Evolutionary conservation across 805 yeast species (phyloP).

Genomic region (Barnettozyma californica): DNA sequence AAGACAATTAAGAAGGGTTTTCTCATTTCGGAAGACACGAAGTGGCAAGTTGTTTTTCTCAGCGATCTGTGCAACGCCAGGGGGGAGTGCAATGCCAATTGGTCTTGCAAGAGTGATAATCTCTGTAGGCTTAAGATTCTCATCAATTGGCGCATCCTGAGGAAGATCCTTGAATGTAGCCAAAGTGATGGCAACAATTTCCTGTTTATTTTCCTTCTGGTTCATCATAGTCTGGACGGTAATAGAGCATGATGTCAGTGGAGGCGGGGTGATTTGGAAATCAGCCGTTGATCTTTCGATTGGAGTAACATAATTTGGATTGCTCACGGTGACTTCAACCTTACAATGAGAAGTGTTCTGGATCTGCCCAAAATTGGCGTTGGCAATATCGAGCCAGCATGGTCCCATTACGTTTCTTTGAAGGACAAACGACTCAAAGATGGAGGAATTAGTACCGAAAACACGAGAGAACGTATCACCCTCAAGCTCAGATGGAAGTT

Average conservation of each 20-base stretch:
- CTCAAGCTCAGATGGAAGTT: slow-evolving; percentile 55
- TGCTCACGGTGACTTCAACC: slow-evolving; percentile 58
- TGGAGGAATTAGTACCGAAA: slow-evolving; percentile 68
- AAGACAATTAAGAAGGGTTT: slow-evolving; percentile 65
- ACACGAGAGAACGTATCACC: slow-evolving; percentile 76
- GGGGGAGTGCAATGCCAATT: slow-evolving; percentile 64
- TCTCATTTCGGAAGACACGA: slow-evolving; percentile 66
- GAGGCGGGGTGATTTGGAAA: slow-evolving; percentile 46
- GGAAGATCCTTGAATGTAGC: slow-evolving; percentile 66
- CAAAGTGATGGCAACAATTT: slow-evolving; percentile 75
- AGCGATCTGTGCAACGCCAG: slow-evolving; percentile 63
- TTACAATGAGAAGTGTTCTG: slow-evolving; percentile 74
- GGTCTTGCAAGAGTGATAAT: slow-evolving; percentile 78
- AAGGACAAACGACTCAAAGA: slow-evolving; percentile 82
- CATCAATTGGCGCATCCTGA: slow-evolving; percentile 71
- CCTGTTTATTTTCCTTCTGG: slow-evolving; percentile 70
- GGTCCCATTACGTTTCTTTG: slow-evolving; percentile 93
- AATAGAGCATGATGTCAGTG: slow-evolving; percentile 66
- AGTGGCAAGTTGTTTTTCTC: slow-evolving; percentile 47
- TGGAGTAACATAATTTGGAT: slow-evolving; percentile 45
- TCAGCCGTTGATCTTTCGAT: slow-evolving; percentile 36
- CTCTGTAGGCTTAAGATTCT: slow-evolving; percentile 53
- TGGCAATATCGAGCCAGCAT: slow-evolving; percentile 81
- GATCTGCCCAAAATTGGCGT: slow-evolving; percentile 53
- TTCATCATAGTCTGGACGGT: slow-evolving; percentile 80